A percentile compares a stretch with the other conserved stretches of the same genome.
phyloP scores from a whole-genome alignment of 1,284 basidiomycete species.

The Bondarzewia mesenterica region DNA sequence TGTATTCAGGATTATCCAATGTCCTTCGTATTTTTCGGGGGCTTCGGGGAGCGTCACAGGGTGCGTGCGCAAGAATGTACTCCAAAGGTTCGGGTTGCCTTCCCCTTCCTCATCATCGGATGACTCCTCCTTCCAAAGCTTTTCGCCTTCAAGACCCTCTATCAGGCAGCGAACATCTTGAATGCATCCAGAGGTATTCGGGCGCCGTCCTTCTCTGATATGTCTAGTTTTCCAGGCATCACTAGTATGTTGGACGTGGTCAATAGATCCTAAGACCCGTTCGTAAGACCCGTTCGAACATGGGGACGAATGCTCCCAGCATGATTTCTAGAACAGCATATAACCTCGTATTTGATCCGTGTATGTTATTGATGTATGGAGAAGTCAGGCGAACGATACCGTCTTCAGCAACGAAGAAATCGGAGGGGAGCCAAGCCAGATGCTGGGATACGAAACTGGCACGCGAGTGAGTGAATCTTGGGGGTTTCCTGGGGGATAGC shows the following conservation, averaged over 20 bases:
- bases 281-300: background rate
- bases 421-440: background rate
- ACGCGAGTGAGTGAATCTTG: background rate
- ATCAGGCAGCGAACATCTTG: background rate
- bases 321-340: slow-evolving; percentile 25
- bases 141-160: background rate
- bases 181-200: background rate
- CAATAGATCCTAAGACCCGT: background rate
- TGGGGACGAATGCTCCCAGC: slow-evolving; percentile 11
- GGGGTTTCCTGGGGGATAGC: background rate
- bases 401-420: background rate
- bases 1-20: slow-evolving; percentile 28
- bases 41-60: background rate
- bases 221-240: no score
- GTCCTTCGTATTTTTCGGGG: background rate
- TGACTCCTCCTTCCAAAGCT: no score
- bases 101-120: no score
- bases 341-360: slow-evolving; percentile 20
- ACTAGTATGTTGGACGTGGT: background rate
- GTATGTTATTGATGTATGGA: slow-evolving; percentile 24
- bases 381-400: background rate
- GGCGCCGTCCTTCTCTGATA: no score
- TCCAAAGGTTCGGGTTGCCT: background rate
- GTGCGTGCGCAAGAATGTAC: background rate
- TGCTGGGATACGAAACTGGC: background rate